These are phyloP conservation scores for Fusarium odoratissimum DNA, from an alignment of 2,329 filamentous ascomycete genomes.

Conservation along the genomic window DNA sequence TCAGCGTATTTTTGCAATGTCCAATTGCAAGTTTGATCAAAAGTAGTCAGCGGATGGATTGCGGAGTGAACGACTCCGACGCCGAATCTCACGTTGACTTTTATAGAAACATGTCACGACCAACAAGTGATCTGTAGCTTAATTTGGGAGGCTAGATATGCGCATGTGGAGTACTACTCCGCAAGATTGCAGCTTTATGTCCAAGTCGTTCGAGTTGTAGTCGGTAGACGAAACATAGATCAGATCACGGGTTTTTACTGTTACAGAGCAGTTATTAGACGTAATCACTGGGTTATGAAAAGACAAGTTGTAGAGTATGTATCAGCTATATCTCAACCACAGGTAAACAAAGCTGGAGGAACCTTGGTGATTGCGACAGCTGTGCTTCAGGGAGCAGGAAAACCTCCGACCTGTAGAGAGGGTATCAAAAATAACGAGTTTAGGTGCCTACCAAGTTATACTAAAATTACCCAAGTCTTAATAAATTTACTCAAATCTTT, in stretches of 20 bases:
- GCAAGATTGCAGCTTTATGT: constrained; percentile 32
- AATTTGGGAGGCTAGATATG: not conserved
- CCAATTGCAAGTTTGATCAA: not conserved
- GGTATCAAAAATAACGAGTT: not conserved
- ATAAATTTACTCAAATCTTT: not conserved
- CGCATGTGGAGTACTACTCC: constrained; percentile 22
- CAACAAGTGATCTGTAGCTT: not conserved
- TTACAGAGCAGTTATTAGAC: not conserved
- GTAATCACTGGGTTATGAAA: not conserved
- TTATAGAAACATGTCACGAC: not conserved
- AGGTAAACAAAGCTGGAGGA: not conserved
- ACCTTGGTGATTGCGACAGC: not conserved
- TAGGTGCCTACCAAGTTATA: not conserved
- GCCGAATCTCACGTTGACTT: not conserved
- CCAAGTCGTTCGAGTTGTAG: not conserved
- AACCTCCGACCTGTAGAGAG: not conserved
- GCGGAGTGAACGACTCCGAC: not conserved
- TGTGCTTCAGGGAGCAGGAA: not conserved
- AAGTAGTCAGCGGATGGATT: not conserved
- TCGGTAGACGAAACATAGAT: constrained; percentile 16
- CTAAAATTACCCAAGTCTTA: not conserved
- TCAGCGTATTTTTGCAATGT: not conserved
- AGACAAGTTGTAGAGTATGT: not conserved
- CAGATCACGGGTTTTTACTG: not conserved
- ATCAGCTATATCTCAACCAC: not conserved